Percentiles rank a stretch among this genome's conserved stretches.
phyloP scores from a whole-genome alignment of 2,329 filamentous ascomycete species.

The Fusarium keratoplasticum region DNA sequence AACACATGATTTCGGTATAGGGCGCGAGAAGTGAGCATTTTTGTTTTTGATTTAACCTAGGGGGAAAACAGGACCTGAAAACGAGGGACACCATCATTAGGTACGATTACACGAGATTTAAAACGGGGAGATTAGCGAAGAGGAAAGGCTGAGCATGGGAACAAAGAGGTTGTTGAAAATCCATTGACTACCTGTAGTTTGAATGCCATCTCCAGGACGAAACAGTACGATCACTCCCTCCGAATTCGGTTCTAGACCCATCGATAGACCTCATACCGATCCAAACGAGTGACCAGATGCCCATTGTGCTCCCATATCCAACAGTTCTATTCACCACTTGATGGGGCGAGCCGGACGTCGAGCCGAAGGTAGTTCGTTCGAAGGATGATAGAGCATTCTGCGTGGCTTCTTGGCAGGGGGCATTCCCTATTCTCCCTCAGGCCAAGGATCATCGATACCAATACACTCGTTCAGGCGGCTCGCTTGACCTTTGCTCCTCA shows the following conservation, averaged over 20 bases:
- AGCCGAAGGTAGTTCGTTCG: not conserved
- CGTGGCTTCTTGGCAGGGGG: constrained; percentile 5
- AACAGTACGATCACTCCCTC: not conserved
- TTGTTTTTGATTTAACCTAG: not conserved
- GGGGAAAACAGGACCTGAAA: not conserved
- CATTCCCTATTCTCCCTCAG: constrained; percentile 23
- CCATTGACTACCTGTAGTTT: not conserved
- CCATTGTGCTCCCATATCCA: not conserved
- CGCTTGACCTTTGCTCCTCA: constrained; percentile 36
- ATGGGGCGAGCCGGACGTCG: not conserved
- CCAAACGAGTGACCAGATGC: not conserved
- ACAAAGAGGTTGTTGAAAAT: not conserved
- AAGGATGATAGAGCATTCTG: constrained; percentile 5
- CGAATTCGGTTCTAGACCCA: not conserved
- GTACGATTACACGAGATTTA: not conserved
- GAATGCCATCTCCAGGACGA: not conserved
- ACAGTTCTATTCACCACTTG: not conserved
- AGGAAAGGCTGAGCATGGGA: not conserved
- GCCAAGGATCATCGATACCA: constrained; percentile 32
- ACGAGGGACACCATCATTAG: not conserved
- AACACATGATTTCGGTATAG: not conserved
- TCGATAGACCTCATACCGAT: not conserved
- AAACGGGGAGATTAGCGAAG: not conserved
- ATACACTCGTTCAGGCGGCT: constrained; percentile 38
- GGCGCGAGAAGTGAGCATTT: not conserved